Conservation (phyloP, 176 grass and related monocot species). For the Pontederia paniculata region DNA sequence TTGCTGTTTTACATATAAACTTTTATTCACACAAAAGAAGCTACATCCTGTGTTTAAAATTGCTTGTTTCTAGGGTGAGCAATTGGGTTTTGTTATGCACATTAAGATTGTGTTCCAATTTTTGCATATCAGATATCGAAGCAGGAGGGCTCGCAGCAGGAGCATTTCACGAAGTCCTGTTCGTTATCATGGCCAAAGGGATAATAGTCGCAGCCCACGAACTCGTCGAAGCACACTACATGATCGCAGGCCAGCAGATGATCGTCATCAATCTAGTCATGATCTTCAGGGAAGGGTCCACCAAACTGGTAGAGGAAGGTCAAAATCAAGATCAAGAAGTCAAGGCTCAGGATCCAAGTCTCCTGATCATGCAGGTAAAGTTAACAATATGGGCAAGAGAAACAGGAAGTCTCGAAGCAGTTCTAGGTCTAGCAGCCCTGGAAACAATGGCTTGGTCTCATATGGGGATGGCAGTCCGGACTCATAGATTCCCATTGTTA, state of each 20-base stretch:
- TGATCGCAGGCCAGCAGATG: conserved; percentile 1
- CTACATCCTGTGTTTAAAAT: neutral
- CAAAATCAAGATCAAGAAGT: conserved; percentile 28
- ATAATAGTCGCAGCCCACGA: conserved; percentile 41
- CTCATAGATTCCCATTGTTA: neutral
- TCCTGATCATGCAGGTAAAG: conserved; percentile 28
- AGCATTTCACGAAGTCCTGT: conserved; percentile 41
- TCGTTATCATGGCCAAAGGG: conserved; percentile 22
- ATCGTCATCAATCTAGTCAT: conserved; percentile 29
- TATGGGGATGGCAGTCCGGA: conserved; percentile 32
- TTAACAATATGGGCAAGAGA: conserved; percentile 24
- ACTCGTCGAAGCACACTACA: conserved; percentile 28
- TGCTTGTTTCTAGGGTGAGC: neutral
- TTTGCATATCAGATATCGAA: conserved; percentile 27
- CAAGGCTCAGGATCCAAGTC: conserved; percentile 22
- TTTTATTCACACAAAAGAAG: no score
- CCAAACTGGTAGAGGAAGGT: conserved; percentile 31
- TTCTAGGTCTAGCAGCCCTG: conserved; percentile 60
- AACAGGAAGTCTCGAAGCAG: conserved; percentile 41
- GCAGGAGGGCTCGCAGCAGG: conserved; percentile 40
- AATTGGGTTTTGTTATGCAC: neutral
- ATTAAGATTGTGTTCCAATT: neutral
- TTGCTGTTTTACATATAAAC: no score
- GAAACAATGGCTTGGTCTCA: conserved; percentile 53
- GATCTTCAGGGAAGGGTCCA: conserved; percentile 12